phyloP scores from a whole-genome alignment of 345 rosid genomes.

The Passiflora organensis region DNA sequence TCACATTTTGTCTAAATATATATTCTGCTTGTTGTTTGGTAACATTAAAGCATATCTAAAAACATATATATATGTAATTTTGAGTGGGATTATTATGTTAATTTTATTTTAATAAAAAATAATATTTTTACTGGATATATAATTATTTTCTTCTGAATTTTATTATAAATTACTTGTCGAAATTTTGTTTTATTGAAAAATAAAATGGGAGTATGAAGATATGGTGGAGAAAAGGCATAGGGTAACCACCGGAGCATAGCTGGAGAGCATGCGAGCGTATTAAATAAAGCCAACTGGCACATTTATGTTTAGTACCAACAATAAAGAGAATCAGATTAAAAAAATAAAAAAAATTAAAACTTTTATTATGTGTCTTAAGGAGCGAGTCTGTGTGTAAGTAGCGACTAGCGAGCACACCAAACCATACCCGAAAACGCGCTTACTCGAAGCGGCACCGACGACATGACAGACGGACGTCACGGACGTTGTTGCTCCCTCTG shows the following conservation, averaged over 20 bases:
- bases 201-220: too few species aligned
- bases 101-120: too few species aligned
- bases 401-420: neutral
- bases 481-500: too few species aligned
- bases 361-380: neutral
- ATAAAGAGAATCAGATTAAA: too few species aligned
- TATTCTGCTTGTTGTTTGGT: slow-evolving; percentile 3
- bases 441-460: slow-evolving; percentile 2
- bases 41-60: neutral
- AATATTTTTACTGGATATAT: neutral
- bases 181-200: too few species aligned
- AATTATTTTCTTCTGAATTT: too few species aligned
- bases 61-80: too few species aligned
- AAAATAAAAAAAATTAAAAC: neutral
- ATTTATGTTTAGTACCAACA: too few species aligned
- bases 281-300: slow-evolving; percentile 29
- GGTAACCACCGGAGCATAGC: slow-evolving; percentile 24
- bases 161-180: too few species aligned
- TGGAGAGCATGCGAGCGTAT: slow-evolving; percentile 33
- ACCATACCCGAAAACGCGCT: slow-evolving; percentile 4
- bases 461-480: neutral
- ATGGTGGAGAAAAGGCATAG: slow-evolving; percentile 3
- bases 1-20: neutral
- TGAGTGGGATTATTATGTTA: too few species aligned
- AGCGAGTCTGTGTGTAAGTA: too few species aligned